phyloP scores from a whole-genome alignment of 352 stramenopile genomes.

The Aphanomyces astaci region DNA sequence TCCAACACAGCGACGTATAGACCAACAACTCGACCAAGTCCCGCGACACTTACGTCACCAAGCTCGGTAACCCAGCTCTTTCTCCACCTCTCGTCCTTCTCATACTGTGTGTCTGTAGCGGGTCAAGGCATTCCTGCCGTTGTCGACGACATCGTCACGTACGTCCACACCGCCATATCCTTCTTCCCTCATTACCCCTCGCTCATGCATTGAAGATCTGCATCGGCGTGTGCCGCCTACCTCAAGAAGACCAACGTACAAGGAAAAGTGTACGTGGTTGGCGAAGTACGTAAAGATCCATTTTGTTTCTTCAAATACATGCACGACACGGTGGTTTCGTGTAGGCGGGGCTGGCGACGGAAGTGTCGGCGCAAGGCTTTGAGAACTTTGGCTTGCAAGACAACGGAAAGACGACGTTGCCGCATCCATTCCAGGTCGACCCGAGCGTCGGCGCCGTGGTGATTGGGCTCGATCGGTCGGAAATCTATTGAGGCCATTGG shows the following conservation, averaged over 20 bases:
- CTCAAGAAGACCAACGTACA: conserved; percentile 67
- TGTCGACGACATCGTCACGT: conserved; percentile 77
- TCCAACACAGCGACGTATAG: conserved; percentile 26
- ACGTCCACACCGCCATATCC: neutral
- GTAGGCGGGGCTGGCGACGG: conserved; percentile 42
- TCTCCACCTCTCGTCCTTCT: neutral
- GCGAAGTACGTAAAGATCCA: conserved; percentile 31
- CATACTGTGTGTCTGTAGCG: conserved; percentile 28
- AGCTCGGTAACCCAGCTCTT: conserved; percentile 40
- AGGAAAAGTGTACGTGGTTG: conserved; percentile 80
- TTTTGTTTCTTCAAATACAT: neutral
- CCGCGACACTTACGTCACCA: conserved; percentile 73
- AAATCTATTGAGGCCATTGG: neutral
- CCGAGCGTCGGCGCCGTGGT: conserved; percentile 65
- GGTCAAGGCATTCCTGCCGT: conserved; percentile 59
- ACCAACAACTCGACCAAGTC: conserved; percentile 84
- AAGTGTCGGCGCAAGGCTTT: conserved; percentile 59
- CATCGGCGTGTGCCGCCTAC: conserved; percentile 72
- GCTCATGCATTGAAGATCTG: conserved; percentile 52
- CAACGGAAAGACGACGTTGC: conserved; percentile 60
- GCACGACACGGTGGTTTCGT: neutral
- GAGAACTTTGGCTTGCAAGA: conserved; percentile 59
- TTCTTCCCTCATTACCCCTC: neutral
- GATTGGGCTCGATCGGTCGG: conserved; percentile 63
- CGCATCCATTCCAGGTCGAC: conserved; percentile 56